Base-by-base conservation (phyloP, 805 yeast species). In the Wickerhamomyces chaumierensis region DNA sequence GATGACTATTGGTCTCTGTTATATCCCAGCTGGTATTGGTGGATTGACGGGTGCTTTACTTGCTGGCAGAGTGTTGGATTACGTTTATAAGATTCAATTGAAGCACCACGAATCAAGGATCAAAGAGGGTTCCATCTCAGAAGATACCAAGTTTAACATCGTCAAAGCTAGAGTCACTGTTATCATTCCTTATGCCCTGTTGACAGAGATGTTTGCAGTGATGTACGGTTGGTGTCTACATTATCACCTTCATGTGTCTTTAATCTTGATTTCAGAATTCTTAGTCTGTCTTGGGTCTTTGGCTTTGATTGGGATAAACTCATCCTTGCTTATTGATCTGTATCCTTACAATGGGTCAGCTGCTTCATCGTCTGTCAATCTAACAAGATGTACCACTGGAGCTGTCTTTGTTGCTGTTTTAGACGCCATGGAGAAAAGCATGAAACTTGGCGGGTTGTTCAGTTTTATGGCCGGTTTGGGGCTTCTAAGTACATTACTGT, bases 391-490 rank as follows among this genome's bases (percentile, higher is more conserved):
- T 53, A 62, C 73, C n/a, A 49, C 75, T 36, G 78, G 80, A 23
- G 94, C 94, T 0, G 67, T 74, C 1, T 76, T 81, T 33, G 68
- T 81, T 17, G 92, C 83, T 1, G 78, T 76, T 3, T 62, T 84
- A 17, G 69, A 75, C 17, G 66, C 60, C 36, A 81, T 87, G 90
- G 62, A 66, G 13, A 39, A 40, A 0, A 43, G 61, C 0, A 63
- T 87, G 73, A 73, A 74, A 0, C 57, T 72, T 12, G 95, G 95
- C 2, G 92, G 95, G 15, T 71, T 83, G 1, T 84, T 77, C 50
- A 78, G 94, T 0, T 63, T 86, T n/a, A 57, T 83, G 66, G 77
- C 78, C 2, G 78, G 66, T 0, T 38, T 79, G 1, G 63, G 70
- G 5, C 18, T 52, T 7, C 18, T 51, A 2, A 52, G 60, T 2